Conservation (phyloP, 2,329 filamentous ascomycete genomes). For the Lasiodiplodia theobromae region DNA sequence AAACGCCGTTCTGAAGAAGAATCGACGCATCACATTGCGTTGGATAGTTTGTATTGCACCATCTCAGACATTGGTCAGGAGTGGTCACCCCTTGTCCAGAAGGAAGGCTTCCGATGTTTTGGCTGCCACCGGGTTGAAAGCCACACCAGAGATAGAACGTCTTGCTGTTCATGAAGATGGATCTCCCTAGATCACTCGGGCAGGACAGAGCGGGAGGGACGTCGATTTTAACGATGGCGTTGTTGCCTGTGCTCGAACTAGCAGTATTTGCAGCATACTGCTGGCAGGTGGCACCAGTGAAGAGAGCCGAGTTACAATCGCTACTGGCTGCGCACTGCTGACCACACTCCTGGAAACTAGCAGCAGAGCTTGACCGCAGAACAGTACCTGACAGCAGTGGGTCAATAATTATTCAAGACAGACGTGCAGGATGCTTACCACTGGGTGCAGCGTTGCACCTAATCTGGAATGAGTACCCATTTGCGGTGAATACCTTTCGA, state of each 20-base stretch:
- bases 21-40: background rate
- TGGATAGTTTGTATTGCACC: background rate
- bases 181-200: background rate
- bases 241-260: background rate
- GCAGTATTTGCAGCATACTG: background rate
- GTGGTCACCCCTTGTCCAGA: background rate
- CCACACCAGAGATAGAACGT: background rate
- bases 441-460: background rate
- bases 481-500: background rate
- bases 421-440: background rate
- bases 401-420: background rate
- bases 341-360: background rate
- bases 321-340: background rate
- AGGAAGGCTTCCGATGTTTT: background rate
- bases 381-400: background rate
- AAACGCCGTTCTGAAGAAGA: background rate
- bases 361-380: background rate
- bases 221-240: background rate
- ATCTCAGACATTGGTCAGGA: background rate
- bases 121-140: background rate
- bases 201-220: background rate
- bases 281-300: background rate
- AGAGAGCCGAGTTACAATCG: background rate
- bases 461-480: background rate
- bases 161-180: background rate